A percentile compares a stretch with the other conserved stretches of the same genome.
Conservation (phyloP, 2,329 filamentous ascomycete species). For the Ophiognomonia clavigignenti-juglandacearum region DNA sequence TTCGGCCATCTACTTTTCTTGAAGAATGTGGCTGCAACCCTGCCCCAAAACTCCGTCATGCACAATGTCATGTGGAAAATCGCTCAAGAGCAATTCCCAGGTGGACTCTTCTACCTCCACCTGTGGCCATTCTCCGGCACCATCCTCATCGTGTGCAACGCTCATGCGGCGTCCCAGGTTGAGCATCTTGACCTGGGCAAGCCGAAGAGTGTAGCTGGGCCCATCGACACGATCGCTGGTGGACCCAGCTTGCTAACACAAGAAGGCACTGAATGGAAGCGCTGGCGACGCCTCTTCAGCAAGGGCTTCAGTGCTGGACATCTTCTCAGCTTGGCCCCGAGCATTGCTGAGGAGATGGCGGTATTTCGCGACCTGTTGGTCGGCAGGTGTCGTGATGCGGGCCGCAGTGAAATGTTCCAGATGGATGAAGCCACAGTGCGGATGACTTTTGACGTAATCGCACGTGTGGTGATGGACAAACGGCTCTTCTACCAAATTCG, state of each 20-base stretch:
- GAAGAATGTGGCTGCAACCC: conserved; percentile 11
- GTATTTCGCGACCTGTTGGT: conserved; percentile 18
- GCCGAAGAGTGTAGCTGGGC: conserved; percentile 19
- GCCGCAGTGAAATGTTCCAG: conserved; percentile 14
- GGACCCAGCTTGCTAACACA: neutral
- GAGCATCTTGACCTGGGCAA: conserved; percentile 19
- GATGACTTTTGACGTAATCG: conserved; percentile 23
- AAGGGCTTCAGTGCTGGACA: conserved; percentile 20
- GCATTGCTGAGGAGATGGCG: conserved; percentile 17
- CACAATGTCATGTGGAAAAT: conserved; percentile 18
- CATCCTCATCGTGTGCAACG: conserved; percentile 16
- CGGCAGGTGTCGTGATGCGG: conserved; percentile 8
- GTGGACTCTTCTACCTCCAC: conserved; percentile 20
- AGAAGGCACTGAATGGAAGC: conserved; percentile 18
- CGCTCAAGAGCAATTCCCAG: conserved; percentile 13
- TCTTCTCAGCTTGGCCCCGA: conserved; percentile 18
- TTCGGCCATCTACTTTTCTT: conserved; percentile 18
- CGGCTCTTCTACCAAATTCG: conserved; percentile 21
- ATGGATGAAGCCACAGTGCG: conserved; percentile 21
- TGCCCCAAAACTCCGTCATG: conserved; percentile 16
- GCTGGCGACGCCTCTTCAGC: conserved; percentile 20
- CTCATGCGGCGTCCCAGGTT: conserved; percentile 16
- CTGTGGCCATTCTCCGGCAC: conserved; percentile 20
- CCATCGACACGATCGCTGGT: conserved; percentile 21
- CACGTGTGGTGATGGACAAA: conserved; percentile 19